A percentile compares a stretch with the other conserved stretches of the same genome.
phyloP scores from a whole-genome alignment of 2,329 filamentous ascomycete genomes.

The Aspergillus vadensis region DNA sequence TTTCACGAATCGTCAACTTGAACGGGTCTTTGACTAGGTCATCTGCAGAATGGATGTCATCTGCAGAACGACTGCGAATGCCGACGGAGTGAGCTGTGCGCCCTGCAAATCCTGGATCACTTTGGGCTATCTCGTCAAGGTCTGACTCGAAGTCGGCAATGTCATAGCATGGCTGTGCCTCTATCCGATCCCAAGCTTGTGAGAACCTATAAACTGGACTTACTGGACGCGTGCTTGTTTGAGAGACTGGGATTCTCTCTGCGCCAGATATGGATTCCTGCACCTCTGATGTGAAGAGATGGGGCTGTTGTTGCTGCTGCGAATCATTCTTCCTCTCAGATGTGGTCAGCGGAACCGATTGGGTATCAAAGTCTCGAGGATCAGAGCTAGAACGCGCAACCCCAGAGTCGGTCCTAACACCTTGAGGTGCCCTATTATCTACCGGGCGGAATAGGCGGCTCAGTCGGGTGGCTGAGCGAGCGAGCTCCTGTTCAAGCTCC shows the following conservation, averaged over 20 bases:
- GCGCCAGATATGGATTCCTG: not conserved
- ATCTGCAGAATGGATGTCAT: not conserved
- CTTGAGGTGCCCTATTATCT: not conserved
- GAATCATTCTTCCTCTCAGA: not conserved
- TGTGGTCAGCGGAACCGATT: not conserved
- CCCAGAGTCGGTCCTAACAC: not conserved
- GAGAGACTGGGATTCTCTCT: not conserved
- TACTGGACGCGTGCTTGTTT: not conserved
- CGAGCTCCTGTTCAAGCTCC: constrained; percentile 29
- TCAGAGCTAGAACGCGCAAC: not conserved
- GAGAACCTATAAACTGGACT: not conserved
- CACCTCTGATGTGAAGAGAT: not conserved
- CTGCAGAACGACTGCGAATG: not conserved
- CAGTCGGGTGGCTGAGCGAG: constrained; percentile 19
- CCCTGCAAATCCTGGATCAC: not conserved
- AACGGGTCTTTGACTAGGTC: constrained; percentile 18
- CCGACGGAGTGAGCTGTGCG: not conserved
- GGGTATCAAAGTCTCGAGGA: not conserved
- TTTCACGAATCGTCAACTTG: constrained; percentile 20
- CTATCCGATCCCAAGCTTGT: not conserved
- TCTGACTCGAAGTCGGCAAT: not conserved
- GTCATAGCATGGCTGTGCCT: not conserved
- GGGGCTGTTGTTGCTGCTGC: not conserved
- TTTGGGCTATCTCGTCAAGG: not conserved
- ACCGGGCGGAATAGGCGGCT: too few species aligned